A percentile compares a stretch with the other conserved stretches of the same genome.
phyloP scores from a whole-genome alignment of 1,284 basidiomycete genomes.

The Cutaneotrichosporon cavernicola region DNA sequence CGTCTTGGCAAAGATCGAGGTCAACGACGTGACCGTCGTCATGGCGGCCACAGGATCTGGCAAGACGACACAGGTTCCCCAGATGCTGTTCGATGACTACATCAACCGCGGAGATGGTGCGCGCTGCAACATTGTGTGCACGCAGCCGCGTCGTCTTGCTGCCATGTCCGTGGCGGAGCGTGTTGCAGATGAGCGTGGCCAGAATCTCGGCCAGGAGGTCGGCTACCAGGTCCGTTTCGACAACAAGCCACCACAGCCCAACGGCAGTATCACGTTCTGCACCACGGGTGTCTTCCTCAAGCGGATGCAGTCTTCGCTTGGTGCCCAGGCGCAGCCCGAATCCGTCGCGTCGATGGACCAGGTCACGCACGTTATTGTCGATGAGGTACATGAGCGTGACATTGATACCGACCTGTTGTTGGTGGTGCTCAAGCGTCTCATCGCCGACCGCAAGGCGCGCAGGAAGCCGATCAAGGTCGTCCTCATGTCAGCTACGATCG shows the following conservation, averaged over 20 bases:
- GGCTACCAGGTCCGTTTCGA: conserved; percentile 96
- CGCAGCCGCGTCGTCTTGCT: conserved; percentile 87
- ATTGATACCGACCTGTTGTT: conserved; percentile 90
- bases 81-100: conserved; percentile 83
- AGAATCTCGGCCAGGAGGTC: conserved; percentile 67
- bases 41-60: conserved; percentile 96
- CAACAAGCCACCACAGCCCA: conserved; percentile 69
- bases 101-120: conserved; percentile 77
- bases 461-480: conserved; percentile 80
- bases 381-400: conserved; percentile 96
- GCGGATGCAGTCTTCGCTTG: conserved; percentile 75
- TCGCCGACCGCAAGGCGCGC: conserved; percentile 72
- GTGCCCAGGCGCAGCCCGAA: conserved; percentile 49
- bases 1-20: conserved; percentile 67
- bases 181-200: conserved; percentile 84
- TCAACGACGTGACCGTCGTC: conserved; percentile 84
- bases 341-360: conserved; percentile 63
- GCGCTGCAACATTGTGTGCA: conserved; percentile 87
- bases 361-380: conserved; percentile 87
- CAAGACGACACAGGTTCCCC: conserved; percentile 94
- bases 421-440: conserved; percentile 82
- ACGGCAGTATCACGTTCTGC: conserved; percentile 87
- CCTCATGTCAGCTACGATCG: conserved; percentile 95
- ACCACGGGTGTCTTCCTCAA: conserved; percentile 91
- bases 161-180: conserved; percentile 91